phyloP scores from a whole-genome alignment of 306 rosid species.

The Cyclanthera cordifolia region DNA sequence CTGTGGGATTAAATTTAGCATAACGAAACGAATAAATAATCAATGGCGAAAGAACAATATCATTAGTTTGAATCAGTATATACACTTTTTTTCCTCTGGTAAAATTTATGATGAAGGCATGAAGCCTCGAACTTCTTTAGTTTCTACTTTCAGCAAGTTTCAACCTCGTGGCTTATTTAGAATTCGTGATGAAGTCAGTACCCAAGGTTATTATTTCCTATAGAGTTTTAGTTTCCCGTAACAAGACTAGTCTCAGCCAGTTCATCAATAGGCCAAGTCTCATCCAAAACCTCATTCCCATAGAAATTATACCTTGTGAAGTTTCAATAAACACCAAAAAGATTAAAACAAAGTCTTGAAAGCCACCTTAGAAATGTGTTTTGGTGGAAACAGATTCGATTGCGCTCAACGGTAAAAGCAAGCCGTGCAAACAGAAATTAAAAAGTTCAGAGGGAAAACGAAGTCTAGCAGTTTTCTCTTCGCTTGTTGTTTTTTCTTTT shows the following conservation, averaged over 20 bases:
- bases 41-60: no score
- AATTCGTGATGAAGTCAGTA: neutral
- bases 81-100: neutral
- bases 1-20: no score
- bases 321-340: neutral
- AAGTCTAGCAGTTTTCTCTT: neutral
- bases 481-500: slow-evolving; percentile 31
- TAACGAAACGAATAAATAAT: no score
- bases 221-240: neutral
- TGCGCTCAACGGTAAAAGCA: neutral
- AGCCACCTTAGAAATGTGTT: neutral
- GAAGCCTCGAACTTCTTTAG: neutral
- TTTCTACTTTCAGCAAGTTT: neutral
- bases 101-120: neutral
- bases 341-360: neutral
- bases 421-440: neutral
- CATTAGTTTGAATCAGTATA: no score
- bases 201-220: neutral
- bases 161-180: no score
- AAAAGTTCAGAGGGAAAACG: neutral
- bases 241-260: no score
- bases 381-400: neutral
- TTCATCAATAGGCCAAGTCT: neutral
- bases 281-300: neutral
- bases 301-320: neutral